A percentile compares a stretch with the other conserved stretches of the same genome.
Conservation (phyloP, 805 yeast species). For the Lachancea lanzarotensis region DNA sequence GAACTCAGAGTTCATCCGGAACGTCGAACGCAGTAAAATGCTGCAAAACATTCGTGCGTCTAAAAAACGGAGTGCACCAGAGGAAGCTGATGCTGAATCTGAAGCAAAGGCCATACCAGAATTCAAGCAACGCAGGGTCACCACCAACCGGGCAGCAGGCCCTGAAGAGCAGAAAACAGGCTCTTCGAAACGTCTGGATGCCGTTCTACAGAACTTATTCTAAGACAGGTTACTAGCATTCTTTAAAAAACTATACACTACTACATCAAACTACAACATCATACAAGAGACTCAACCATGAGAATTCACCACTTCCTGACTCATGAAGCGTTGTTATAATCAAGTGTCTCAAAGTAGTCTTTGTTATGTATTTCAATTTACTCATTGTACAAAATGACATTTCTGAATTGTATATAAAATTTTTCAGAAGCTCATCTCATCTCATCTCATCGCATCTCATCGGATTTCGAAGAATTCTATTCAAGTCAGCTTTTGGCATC, state of each 20-base stretch:
- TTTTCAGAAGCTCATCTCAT: slow-evolving; percentile 19
- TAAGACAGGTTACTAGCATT: slow-evolving; percentile 16
- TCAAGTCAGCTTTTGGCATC: background rate
- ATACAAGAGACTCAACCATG: too few relatives aligned
- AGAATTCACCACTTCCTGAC: too few relatives aligned
- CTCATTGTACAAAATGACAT: too few relatives aligned
- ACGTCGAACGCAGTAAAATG: slow-evolving; percentile 83
- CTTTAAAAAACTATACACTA: too few relatives aligned
- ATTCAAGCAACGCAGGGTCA: slow-evolving; percentile 65
- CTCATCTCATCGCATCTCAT: slow-evolving; percentile 2
- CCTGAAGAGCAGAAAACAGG: slow-evolving; percentile 34
- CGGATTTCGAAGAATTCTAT: background rate
- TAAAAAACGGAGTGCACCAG: slow-evolving; percentile 15
- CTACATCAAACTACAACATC: too few relatives aligned
- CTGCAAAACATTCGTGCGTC: slow-evolving; percentile 50
- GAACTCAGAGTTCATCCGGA: slow-evolving; percentile 74
- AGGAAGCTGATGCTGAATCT: slow-evolving; percentile 12
- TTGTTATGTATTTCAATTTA: too few relatives aligned
- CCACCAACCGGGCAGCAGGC: slow-evolving; percentile 63
- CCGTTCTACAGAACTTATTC: slow-evolving; percentile 50
- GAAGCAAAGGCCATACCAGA: slow-evolving; percentile 28
- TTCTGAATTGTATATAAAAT: background rate
- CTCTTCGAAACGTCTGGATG: slow-evolving; percentile 35
- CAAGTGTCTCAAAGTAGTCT: too few relatives aligned
- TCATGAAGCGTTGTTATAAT: too few relatives aligned